Conservation (phyloP, 179 eudicot genomes). For the Vitellaria paradoxa region DNA sequence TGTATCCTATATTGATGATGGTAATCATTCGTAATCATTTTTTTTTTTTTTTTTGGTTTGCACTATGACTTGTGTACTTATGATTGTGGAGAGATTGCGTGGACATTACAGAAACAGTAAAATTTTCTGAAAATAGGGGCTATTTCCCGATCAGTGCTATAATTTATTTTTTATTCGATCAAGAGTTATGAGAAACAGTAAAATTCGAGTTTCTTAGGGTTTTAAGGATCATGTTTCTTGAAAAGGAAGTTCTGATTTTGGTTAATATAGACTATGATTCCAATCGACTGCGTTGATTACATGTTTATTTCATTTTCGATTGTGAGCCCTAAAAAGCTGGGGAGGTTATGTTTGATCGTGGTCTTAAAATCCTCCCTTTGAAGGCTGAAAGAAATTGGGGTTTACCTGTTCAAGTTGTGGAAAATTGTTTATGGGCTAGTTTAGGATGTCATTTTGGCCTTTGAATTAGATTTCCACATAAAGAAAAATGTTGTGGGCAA, state of each 20-base stretch:
- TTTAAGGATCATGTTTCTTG: neutral
- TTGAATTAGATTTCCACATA: neutral
- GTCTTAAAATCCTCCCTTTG: too few relatives aligned
- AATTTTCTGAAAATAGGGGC: neutral
- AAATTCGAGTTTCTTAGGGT: neutral
- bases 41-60: neutral
- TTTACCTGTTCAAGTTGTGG: neutral
- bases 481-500: neutral
- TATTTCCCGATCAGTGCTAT: neutral
- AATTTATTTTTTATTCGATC: neutral
- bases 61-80: neutral
- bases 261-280: neutral
- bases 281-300: neutral
- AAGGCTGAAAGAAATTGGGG: too few relatives aligned
- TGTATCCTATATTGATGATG: neutral
- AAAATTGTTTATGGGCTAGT: too few relatives aligned
- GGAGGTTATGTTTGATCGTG: neutral
- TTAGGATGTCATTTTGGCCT: too few relatives aligned
- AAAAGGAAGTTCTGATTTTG: neutral
- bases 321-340: neutral
- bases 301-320: neutral
- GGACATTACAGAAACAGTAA: neutral
- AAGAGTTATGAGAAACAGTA: neutral
- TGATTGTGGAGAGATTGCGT: too few relatives aligned
- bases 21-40: neutral